These are phyloP conservation scores for Penicillium alfredii DNA, from an alignment of 495 filamentous ascomycete species.

Conservation along the genomic window DNA sequence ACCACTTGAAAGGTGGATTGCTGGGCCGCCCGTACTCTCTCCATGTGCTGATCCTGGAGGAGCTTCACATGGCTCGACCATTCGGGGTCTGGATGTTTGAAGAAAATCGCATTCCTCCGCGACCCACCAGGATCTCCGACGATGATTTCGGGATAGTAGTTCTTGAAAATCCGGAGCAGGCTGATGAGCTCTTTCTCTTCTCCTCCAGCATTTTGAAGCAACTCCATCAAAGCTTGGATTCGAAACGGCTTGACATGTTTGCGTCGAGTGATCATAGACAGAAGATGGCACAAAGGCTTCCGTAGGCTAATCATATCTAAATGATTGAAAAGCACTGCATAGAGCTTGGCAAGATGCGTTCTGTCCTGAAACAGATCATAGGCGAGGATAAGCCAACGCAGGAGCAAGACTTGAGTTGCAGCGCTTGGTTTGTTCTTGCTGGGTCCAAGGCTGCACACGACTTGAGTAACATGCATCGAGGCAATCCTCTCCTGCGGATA, in stretches of 20 bases:
- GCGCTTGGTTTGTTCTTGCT: conserved; percentile 70
- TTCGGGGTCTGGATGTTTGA: conserved; percentile 69
- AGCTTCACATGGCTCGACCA: conserved; percentile 65
- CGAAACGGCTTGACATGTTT: conserved; percentile 82
- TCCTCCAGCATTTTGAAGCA: conserved; percentile 32
- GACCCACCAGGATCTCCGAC: conserved; percentile 53
- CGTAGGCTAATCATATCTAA: conserved; percentile 67
- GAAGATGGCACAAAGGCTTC: conserved; percentile 64
- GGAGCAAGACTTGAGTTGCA: conserved; percentile 59
- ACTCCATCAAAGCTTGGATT: conserved; percentile 71
- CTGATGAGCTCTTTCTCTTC: conserved; percentile 70
- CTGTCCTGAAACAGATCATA: conserved; percentile 67
- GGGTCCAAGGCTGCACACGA: conserved; percentile 71
- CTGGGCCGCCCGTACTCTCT: conserved; percentile 21
- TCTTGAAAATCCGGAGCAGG: conserved; percentile 79
- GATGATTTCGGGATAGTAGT: conserved; percentile 86
- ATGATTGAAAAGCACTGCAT: conserved; percentile 74
- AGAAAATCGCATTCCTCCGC: conserved; percentile 32
- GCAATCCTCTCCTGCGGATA: conserved; percentile 63
- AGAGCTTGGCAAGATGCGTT: conserved; percentile 59
- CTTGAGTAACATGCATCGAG: conserved; percentile 54
- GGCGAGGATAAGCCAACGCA: conserved; percentile 77
- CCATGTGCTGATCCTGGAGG: conserved; percentile 55
- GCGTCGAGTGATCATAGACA: conserved; percentile 75
- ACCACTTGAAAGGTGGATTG: conserved; percentile 41